Evolutionary conservation across 1,284 basidiomycete genomes (phyloP).

Genomic region (Caloboletus firmus): DNA sequence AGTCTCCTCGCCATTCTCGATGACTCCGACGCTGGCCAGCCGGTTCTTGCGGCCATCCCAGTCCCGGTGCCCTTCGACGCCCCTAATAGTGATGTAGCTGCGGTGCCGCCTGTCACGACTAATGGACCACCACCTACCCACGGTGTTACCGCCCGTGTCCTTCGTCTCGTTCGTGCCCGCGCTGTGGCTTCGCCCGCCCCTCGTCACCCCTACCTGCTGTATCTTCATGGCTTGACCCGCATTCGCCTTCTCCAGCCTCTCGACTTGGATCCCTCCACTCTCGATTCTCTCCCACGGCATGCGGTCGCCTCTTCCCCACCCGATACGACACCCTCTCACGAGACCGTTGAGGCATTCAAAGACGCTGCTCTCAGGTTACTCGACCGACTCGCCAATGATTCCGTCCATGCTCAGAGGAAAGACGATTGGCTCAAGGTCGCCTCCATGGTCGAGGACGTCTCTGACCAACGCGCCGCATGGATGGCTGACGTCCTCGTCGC

Average conservation of each 20-base stretch:
- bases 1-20: conserved; percentile 60
- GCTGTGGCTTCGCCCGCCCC: conserved; percentile 32
- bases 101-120: not conserved
- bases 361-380: conserved; percentile 61
- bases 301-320: conserved; percentile 51
- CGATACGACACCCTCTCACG: conserved; percentile 47
- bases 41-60: conserved; percentile 66
- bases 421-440: conserved; percentile 67
- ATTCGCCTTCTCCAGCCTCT: conserved; percentile 43
- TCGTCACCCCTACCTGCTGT: conserved; percentile 57
- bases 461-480: conserved; percentile 59
- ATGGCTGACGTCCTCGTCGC: conserved; percentile 74
- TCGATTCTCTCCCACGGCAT: conserved; percentile 39
- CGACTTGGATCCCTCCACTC: conserved; percentile 31
- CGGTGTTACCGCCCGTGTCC: conserved; percentile 56
- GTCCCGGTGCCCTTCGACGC: conserved; percentile 29
- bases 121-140: conserved; percentile 24
- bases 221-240: conserved; percentile 64
- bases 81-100: conserved; percentile 26
- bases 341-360: conserved; percentile 64
- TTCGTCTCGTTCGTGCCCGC: conserved; percentile 60
- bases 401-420: conserved; percentile 51
- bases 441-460: conserved; percentile 62
- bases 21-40: conserved; percentile 55
- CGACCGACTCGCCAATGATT: conserved; percentile 64